Evolutionary conservation across 1,139 yeast species (phyloP), one percentile per base, ranked within the genome.

Genomic region (Candida anutae): DNA sequence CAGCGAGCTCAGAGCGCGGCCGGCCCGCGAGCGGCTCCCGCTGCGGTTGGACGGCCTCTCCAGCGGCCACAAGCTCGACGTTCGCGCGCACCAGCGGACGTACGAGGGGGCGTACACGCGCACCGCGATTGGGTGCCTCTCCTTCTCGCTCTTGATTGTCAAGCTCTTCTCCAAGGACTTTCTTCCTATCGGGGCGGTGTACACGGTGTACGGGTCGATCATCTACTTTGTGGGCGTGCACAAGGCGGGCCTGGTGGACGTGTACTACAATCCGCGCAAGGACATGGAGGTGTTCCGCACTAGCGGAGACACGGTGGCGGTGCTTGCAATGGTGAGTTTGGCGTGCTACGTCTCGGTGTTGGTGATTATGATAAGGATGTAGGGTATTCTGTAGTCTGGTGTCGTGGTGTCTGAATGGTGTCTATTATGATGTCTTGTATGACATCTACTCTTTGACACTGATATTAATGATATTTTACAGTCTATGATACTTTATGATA

Each of bases 91-190:
- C 43, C 79, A 73, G 44, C 45, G 79, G 36, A 73, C 79, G 1
- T 73, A 73, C 40, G 78, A 73, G 45, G 79, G 79, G 0, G 77
- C 79, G 3, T 73, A 73, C 40, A 62, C 75, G 9, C 45, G 79
- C 30, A 62, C 76, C 3, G 69, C 77, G 17, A 50, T 73, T 15
- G 66, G 66, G 21, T 51, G 66, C 28, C 46, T 66, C n/a, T 61
- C 69, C 16, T 65, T 66, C 37, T 53, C 70, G 4, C 54, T 64
- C 25, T 35, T 70, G 27, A 62, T 73, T 24, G 59, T 73, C 40
- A 72, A 71, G 46, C 48, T 73, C 23, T 73, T 73, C 42, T 63
- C 74, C 15, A 53, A 46, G 28, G 77, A 72, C 36, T 73, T 72
- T 39, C 53, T 71, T 32, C 69, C 72, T 0, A 54, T 73, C 16